Base-by-base conservation (phyloP, 2,329 filamentous ascomycete genomes). In the Dactylonectria macrodidyma region DNA sequence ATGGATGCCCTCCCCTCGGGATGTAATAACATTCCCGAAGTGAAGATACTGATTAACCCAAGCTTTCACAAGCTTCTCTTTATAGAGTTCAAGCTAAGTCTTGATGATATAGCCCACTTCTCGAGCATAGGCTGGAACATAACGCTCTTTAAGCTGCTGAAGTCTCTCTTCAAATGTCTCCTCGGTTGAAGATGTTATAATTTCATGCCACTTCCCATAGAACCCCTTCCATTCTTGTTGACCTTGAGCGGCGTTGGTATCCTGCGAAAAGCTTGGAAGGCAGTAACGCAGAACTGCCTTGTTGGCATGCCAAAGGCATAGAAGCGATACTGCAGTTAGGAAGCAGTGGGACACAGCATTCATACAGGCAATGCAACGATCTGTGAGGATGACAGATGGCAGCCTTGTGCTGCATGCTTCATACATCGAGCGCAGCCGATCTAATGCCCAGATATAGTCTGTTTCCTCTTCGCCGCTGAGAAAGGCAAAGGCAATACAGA, bases 401-500 rank as follows among this genome's bases (percentile, higher is more conserved):
- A 61, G 51, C 2, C 16, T 68, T 46, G 34, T 48, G 38, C 26
- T 11, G 22, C 34, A 66, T 14, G 44, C 12, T 30, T 75, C 60
- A 59, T 70, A 75, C 11, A 76, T 24, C 1, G 55, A 68, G 26
- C 63, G 61, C 2, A 76, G 63, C 38, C 47, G 65, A 14, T 73
- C 59, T 11, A 76, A 51, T 14, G 69, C 73, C 72, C 62, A 76
- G 1, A 60, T 36, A 63, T 73, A 76, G 48, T 76, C 62, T 26
- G 67, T 54, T 34, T 75, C 22, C 11, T 24, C 6, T 14, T 50
- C 22, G 7, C 22, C 22, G 22, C 16, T 50, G 10, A 50, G 47
- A 22, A 50, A 50, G n/a, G 59, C 16, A 68, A 76, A 75, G 6
- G 69, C 64, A 52, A 76, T 74, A 59, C 50, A 77, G 44, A 76